A percentile compares a stretch with the other conserved stretches of the same genome.
Conservation (phyloP, 1,139 yeast species). For the Zygotorulaspora mrakii region DNA sequence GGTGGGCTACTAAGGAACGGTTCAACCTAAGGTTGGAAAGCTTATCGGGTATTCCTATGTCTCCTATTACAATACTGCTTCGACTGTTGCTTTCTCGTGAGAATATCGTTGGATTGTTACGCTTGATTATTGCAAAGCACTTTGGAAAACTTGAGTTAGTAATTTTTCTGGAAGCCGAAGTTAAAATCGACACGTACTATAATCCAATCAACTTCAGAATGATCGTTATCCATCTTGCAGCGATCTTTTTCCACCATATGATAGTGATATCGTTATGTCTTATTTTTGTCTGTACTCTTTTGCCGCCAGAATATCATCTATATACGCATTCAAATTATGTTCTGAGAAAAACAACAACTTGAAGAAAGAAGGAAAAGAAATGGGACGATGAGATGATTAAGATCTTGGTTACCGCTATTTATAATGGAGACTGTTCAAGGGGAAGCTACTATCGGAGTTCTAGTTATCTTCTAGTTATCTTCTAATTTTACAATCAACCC, state of each 20-base stretch:
- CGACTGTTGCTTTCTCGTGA: neutral
- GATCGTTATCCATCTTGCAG: neutral
- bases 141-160: constrained; percentile 8
- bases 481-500: constrained; percentile 27
- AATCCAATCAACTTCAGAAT: constrained; percentile 18
- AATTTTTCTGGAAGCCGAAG: neutral
- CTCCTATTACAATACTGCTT: neutral
- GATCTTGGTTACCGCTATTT: no score
- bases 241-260: neutral
- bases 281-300: neutral
- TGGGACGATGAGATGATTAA: no score
- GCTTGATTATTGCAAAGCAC: constrained; percentile 26
- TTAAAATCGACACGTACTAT: constrained; percentile 17
- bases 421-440: no score
- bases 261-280: neutral
- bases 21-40: constrained; percentile 11
- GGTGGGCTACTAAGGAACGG: constrained; percentile 14
- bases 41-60: constrained; percentile 8
- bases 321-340: no score
- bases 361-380: no score
- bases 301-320: no score
- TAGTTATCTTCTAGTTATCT: constrained; percentile 6
- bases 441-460: no score
- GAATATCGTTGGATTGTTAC: constrained; percentile 23
- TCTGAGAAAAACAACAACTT: no score